Percentiles rank a stretch among this genome's conserved stretches.
Conservation (phyloP, 805 yeast genomes). For the Suhomyces xylopsoci region DNA sequence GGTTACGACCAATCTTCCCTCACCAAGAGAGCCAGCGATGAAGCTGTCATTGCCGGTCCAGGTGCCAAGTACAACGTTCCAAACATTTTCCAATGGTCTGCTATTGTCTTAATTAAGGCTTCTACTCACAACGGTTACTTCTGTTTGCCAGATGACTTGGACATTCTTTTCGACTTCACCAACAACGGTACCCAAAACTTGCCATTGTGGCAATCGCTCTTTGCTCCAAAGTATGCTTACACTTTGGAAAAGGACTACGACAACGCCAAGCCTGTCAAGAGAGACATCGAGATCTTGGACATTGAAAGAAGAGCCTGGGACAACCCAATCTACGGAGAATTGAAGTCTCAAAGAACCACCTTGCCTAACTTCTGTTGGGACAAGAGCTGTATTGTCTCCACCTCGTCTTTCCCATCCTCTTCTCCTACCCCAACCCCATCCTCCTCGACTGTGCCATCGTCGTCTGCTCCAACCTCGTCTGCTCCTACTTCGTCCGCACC, state of each 20-base stretch:
- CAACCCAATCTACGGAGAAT: constrained; percentile 4
- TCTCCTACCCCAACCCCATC: constrained; percentile 5
- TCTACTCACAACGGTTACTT: constrained; percentile 8
- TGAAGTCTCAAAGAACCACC: constrained; percentile 9
- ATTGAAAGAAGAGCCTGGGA: constrained; percentile 7
- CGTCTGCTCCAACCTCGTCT: constrained; percentile 1
- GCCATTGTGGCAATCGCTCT: constrained; percentile 8
- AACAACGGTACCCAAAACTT: constrained; percentile 3
- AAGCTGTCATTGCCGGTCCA: constrained; percentile 11
- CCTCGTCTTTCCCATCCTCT: constrained; percentile 6
- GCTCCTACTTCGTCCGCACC: constrained; percentile 3
- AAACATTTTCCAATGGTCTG: constrained; percentile 16
- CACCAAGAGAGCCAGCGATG: constrained; percentile 3
- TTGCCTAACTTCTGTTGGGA: constrained; percentile 18
- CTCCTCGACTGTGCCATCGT: constrained; percentile 3
- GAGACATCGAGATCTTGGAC: constrained; percentile 2
- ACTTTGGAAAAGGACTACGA: constrained; percentile 7
- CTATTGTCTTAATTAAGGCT: constrained; percentile 15
- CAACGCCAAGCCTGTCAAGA: constrained; percentile 6
- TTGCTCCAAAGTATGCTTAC: constrained; percentile 10
- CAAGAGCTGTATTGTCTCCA: constrained; percentile 6
- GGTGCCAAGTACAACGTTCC: constrained; percentile 6
- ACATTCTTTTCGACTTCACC: constrained; percentile 14
- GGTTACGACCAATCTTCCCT: constrained; percentile 8
- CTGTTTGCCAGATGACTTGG: constrained; percentile 16